phyloP scores from a whole-genome alignment of 1,139 yeast genomes.

The Pneumocystis jirovecii region DNA sequence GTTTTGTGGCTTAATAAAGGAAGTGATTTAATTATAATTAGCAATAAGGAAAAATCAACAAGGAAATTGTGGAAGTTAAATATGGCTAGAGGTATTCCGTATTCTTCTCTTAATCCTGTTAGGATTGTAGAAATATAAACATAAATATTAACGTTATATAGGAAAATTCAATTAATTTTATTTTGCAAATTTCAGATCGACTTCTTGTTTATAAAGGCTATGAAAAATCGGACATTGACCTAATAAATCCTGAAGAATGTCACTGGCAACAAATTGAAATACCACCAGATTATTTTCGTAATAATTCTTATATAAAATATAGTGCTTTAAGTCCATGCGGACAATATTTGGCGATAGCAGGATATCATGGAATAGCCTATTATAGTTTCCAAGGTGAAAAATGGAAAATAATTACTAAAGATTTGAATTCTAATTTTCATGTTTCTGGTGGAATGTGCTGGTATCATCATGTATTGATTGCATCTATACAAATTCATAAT shows the following conservation, averaged over 20 bases:
- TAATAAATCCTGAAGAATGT: conserved; percentile 27
- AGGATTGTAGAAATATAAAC: background rate
- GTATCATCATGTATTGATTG: conserved; percentile 27
- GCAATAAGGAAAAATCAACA: conserved; percentile 6
- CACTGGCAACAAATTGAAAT: conserved; percentile 28
- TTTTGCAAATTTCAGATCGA: conserved; percentile 25
- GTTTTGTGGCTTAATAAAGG: conserved; percentile 25
- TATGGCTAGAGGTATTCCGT: conserved; percentile 23
- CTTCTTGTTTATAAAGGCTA: conserved; percentile 28
- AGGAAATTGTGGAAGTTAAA: conserved; percentile 19
- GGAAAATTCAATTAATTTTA: conserved; percentile 22
- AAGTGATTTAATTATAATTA: conserved; percentile 13
- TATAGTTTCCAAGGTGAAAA: conserved; percentile 27
- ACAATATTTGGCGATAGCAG: conserved; percentile 31
- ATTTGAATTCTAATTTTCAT: conserved; percentile 26
- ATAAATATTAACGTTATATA: background rate
- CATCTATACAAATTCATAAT: conserved; percentile 24
- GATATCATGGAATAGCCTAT: conserved; percentile 29
- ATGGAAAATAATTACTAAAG: conserved; percentile 29
- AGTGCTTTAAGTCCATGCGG: conserved; percentile 28
- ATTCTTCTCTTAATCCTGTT: conserved; percentile 20
- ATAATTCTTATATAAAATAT: conserved; percentile 29
- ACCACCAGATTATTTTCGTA: conserved; percentile 28
- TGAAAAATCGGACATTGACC: conserved; percentile 25
- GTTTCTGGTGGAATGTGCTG: conserved; percentile 32